phyloP scores from a whole-genome alignment of 371 early-diverging fungal species.

The Mortierella sp. region DNA sequence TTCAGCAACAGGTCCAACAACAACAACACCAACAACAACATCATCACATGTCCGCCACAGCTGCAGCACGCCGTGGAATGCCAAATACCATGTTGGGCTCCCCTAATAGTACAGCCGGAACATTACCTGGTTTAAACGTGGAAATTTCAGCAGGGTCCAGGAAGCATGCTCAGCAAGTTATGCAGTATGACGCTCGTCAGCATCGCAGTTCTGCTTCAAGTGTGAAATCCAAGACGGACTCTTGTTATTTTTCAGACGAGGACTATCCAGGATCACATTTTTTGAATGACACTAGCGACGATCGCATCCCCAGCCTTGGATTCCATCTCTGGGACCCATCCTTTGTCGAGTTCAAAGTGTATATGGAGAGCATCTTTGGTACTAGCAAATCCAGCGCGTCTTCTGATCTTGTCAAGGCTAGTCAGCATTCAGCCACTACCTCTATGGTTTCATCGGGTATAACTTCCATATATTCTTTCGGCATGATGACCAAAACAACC shows the following conservation, averaged over 20 bases:
- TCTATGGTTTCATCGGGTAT: slow-evolving; percentile 19
- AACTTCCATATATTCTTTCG: slow-evolving; percentile 48
- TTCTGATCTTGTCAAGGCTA: neutral
- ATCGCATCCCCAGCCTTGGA: slow-evolving; percentile 45
- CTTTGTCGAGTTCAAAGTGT: slow-evolving; percentile 52
- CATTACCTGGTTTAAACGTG: slow-evolving; percentile 11
- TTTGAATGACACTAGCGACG: slow-evolving; percentile 47
- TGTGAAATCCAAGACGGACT: slow-evolving; percentile 53
- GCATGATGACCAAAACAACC: slow-evolving; percentile 33
- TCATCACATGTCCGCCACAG: slow-evolving; percentile 46
- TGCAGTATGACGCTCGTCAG: slow-evolving; percentile 41
- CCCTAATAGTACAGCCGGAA: neutral
- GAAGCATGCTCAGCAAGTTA: slow-evolving; percentile 40
- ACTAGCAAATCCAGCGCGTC: slow-evolving; percentile 1
- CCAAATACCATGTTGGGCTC: slow-evolving; percentile 13
- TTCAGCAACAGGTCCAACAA: slow-evolving; percentile 33
- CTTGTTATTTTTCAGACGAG: slow-evolving; percentile 55
- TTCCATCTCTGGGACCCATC: slow-evolving; percentile 57
- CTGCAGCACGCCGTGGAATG: slow-evolving; percentile 48
- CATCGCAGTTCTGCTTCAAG: slow-evolving; percentile 53
- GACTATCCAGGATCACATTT: slow-evolving; percentile 55
- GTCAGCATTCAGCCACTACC: slow-evolving; percentile 13
- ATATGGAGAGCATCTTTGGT: slow-evolving; percentile 40
- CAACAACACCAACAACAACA: slow-evolving; percentile 28
- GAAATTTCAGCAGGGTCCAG: slow-evolving; percentile 27